Base-by-base conservation (phyloP, 73 alveolate genomes). In the Uronychia setigera region DNA sequence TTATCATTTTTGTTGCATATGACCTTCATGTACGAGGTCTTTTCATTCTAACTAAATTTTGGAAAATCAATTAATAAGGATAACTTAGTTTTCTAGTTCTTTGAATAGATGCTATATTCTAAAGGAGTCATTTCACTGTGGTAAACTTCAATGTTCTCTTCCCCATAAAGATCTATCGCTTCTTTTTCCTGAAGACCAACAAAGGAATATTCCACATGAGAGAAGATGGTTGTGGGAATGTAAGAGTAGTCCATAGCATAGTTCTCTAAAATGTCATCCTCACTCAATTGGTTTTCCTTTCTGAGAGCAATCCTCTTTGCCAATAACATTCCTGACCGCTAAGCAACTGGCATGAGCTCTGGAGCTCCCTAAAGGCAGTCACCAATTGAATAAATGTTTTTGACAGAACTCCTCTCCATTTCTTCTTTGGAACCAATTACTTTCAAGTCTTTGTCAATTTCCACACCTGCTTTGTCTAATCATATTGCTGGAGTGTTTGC, bases 221-320 rank as follows among this genome's bases (percentile, higher is more conserved):
- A 91, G 86, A 95, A 96, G 0, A 96, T 93, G 11, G 99, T 93
- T 1, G 99, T 96, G 19, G 99, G 98, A 80, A 94, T 95, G 80
- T 92, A 91, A 35, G 85, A 86, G 87, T 95, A 95, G 79, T 96
- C 98, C 67, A 94, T 81, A 32, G 84, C 60, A 57, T 80, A 67
- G 67, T 91, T 91, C 58, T 33, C 28, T 13, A 80, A n/a, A 35
- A 78, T 78, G 29, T 78, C 74, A 26, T 78, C 76, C 57, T 88
- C 90, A 0, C 79, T 27, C 14, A 82, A 14, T n/a, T 88, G 81
- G 26, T 34, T 58, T 74, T 81, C 11, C 33, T 46, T 77, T 82
- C 94, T 88, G 14, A 31, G 79, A 46, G 35, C 58, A 1, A 94
- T 58, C 82, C 98, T 92, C 32, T 82, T 80, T 28, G 97, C 96